phyloP scores from a whole-genome alignment of 352 stramenopile genomes.

The Globisporangium orthogonon region DNA sequence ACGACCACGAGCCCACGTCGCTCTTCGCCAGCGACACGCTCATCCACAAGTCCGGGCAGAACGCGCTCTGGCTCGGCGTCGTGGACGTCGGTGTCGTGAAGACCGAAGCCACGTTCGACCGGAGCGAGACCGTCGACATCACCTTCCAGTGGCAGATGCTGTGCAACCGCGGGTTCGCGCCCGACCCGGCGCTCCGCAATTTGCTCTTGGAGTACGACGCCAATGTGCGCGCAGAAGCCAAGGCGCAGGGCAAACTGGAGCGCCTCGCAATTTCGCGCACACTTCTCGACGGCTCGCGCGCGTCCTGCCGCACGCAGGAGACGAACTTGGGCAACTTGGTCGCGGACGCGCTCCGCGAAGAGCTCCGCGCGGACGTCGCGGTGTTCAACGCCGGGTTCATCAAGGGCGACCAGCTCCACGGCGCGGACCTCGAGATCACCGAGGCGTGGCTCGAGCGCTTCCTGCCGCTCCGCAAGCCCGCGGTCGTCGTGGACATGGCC shows the following conservation, averaged over 20 bases:
- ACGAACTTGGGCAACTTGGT: slow-evolving; percentile 75
- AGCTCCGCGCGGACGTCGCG: slow-evolving; percentile 45
- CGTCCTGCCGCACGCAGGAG: slow-evolving; percentile 53
- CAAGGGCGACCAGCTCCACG: slow-evolving; percentile 60
- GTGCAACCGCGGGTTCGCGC: slow-evolving; percentile 1
- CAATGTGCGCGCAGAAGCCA: slow-evolving; percentile 44
- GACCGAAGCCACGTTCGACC: not conserved
- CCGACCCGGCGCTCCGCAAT: not conserved
- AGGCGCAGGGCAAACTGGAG: slow-evolving; percentile 32
- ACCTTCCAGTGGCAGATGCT: slow-evolving; percentile 5
- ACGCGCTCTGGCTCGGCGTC: slow-evolving; percentile 79
- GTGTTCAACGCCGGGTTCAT: slow-evolving; percentile 81
- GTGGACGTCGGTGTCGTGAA: slow-evolving; percentile 71
- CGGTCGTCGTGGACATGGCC: slow-evolving; percentile 48
- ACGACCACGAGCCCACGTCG: slow-evolving; percentile 90
- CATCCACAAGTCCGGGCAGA: slow-evolving; percentile 88
- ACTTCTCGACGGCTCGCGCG: slow-evolving; percentile 58
- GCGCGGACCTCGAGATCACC: slow-evolving; percentile 43
- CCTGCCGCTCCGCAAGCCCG: slow-evolving; percentile 52
- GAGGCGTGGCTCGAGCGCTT: slow-evolving; percentile 56
- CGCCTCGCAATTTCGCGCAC: slow-evolving; percentile 22
- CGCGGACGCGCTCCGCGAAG: slow-evolving; percentile 55
- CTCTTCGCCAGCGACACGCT: slow-evolving; percentile 75
- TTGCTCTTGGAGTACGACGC: not conserved
- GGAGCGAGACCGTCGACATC: not conserved